A percentile compares a stretch with the other conserved stretches of the same genome.
phyloP scores from a whole-genome alignment of 352 stramenopile species.

The Stephanocyclus meneghinianus region DNA sequence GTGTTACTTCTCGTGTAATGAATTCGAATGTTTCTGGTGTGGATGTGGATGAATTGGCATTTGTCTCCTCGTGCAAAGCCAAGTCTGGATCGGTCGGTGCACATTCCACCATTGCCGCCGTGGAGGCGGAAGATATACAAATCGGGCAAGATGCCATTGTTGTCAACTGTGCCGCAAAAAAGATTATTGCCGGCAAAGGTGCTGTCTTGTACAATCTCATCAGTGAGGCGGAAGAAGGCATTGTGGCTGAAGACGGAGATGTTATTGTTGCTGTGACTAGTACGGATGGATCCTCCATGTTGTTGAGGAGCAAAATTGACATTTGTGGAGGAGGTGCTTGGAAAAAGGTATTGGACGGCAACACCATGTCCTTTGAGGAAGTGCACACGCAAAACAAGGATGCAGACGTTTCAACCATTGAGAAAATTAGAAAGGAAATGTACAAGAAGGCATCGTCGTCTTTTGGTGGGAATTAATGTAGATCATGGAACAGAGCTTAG shows the following conservation, averaged over 20 bases:
- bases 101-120: conserved; percentile 88
- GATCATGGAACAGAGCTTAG: neutral
- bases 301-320: conserved; percentile 89
- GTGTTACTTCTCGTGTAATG: conserved; percentile 59
- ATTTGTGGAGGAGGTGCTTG: conserved; percentile 92
- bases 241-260: conserved; percentile 90
- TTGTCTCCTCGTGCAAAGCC: conserved; percentile 59
- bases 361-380: conserved; percentile 92
- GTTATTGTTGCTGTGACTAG: conserved; percentile 93
- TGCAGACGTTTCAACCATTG: conserved; percentile 71
- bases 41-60: conserved; percentile 43
- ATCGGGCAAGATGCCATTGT: conserved; percentile 92
- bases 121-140: conserved; percentile 88
- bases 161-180: conserved; percentile 96
- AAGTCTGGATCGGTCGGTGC: conserved; percentile 58
- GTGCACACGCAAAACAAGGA: conserved; percentile 91
- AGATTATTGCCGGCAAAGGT: conserved; percentile 89
- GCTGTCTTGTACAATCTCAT: conserved; percentile 98
- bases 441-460: conserved; percentile 57
- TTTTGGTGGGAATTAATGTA: conserved; percentile 16
- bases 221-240: conserved; percentile 86
- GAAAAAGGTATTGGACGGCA: conserved; percentile 90
- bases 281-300: conserved; percentile 88
- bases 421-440: conserved; percentile 61
- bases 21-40: conserved; percentile 59